Base-by-base conservation (phyloP, 148 eudicot species). In the Chenopodium suecicum region DNA sequence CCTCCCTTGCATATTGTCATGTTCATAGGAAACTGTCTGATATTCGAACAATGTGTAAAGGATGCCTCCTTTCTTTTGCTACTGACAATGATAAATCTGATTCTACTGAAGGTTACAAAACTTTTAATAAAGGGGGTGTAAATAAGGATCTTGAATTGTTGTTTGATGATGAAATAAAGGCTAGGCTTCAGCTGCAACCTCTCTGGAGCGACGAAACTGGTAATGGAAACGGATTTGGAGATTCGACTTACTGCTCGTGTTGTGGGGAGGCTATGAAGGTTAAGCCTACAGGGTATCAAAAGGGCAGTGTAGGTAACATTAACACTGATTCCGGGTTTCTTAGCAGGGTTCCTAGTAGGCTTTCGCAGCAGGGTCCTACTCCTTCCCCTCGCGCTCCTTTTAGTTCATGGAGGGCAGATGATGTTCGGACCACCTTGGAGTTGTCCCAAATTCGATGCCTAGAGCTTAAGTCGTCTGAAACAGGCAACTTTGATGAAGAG, bases 1-100 rank as follows among this genome's bases (percentile, higher is more conserved):
- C 99, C 9, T 91, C 98, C 67, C 88, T 97, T 22, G 99, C 99
- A 1, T 97, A 92, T 81, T 97, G 99, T 82, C 97, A 92, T 73
- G 87, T 94, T 52, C 99, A 97, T 79, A 81, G 90, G 66, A 92
- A 89, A 68, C 89, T 97, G 13, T 91, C 97, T 2, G 93, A 92
- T 77, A 89, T 94, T n/a, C 84, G 87, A 60, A 86, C 82, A 73
- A 94, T 97, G 99, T 97, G 99, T 27, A 94, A 94, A 22, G 91
- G 93, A 0, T 97, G 99, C 64, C 97, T 94, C 62, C 97, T 97
- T 62, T 94, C 98, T 0, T 94, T 86, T 72, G 92, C 93, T 5
- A 87, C 90, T 0, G 94, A 91, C 78, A 87, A 82, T 79, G 86
- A 82, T 56, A 92, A 89, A 69, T 84, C 90, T 0, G 91, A 87